These are phyloP conservation scores for Zygoascus sp. DNA, from an alignment of 1,139 yeast genomes.

Conservation along the genomic window DNA sequence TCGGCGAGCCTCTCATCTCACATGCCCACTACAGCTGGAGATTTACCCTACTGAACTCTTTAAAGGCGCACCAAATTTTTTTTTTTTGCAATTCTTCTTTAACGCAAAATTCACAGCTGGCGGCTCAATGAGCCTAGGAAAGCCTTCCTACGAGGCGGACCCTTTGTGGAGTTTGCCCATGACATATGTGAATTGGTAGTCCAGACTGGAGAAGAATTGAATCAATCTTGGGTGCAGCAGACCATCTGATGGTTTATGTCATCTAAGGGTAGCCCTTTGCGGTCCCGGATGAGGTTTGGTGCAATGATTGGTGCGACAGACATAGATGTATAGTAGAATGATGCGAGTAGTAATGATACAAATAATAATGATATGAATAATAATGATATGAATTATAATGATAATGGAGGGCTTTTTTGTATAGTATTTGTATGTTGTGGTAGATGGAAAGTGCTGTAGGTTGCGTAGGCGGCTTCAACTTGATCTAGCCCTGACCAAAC, in stretches of 20 bases:
- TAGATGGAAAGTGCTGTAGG: too few species aligned
- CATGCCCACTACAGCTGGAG: too few species aligned
- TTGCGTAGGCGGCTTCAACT: too few species aligned
- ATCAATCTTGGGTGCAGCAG: slow-evolving; percentile 42
- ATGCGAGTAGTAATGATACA: not conserved
- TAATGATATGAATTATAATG: not conserved
- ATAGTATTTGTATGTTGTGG: too few species aligned
- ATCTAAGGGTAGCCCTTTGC: slow-evolving; percentile 39
- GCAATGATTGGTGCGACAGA: slow-evolving; percentile 40
- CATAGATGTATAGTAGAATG: not conserved
- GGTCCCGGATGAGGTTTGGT: slow-evolving; percentile 40
- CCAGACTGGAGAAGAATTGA: slow-evolving; percentile 34
- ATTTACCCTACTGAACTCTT: slow-evolving; percentile 2
- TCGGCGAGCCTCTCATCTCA: not conserved
- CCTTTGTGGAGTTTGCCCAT: slow-evolving; percentile 37
- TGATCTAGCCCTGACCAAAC: too few species aligned
- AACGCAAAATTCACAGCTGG: slow-evolving; percentile 36
- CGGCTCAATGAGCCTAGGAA: slow-evolving; percentile 21
- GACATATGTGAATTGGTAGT: slow-evolving; percentile 33
- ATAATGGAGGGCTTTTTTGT: too few species aligned
- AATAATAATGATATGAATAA: not conserved
- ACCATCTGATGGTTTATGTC: slow-evolving; percentile 25
- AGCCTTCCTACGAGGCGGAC: slow-evolving; percentile 40
- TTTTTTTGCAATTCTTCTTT: slow-evolving; percentile 16
- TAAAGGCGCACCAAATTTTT: not conserved